phyloP scores from a whole-genome alignment of 139 green algal species.

The Tetratostichococcus sp. region DNA sequence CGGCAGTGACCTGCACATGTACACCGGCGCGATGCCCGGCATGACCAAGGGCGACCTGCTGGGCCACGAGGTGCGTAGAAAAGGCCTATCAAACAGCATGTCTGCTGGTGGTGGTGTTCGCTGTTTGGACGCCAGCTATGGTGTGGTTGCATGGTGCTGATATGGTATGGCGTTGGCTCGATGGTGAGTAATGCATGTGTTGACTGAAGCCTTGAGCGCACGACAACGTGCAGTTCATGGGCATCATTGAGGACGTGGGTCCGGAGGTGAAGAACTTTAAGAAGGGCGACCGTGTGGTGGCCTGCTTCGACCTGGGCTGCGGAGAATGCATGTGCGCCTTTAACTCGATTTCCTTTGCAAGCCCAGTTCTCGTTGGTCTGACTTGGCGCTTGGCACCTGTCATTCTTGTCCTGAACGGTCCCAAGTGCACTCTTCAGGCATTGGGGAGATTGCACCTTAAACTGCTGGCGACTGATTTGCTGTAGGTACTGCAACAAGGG shows the following conservation, averaged over 20 bases:
- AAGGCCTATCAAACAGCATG: no score
- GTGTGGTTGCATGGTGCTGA: neutral
- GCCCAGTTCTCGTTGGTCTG: neutral
- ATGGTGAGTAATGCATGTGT: neutral
- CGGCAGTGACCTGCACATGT: constrained; percentile 73
- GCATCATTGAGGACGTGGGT: constrained; percentile 52
- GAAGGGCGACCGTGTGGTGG: constrained; percentile 62
- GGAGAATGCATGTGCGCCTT: constrained; percentile 37
- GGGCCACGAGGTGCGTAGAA: constrained; percentile 50
- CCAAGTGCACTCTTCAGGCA: no score
- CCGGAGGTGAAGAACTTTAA: constrained; percentile 35
- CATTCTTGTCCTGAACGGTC: no score
- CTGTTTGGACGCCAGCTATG: neutral
- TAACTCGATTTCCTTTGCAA: neutral
- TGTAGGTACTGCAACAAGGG: constrained; percentile 40
- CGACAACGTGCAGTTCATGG: constrained; percentile 59
- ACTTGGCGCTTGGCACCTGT: no score
- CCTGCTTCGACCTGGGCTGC: constrained; percentile 69
- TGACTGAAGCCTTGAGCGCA: neutral
- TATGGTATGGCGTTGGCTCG: neutral
- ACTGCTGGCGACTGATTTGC: neutral
- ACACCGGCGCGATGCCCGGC: constrained; percentile 49
- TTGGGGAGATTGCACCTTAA: no score
- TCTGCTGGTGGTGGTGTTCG: neutral
- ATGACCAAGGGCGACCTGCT: constrained; percentile 62